These are phyloP conservation scores for Clonostachys solani DNA, from an alignment of 2,329 filamentous ascomycete species.

Conservation along the genomic window DNA sequence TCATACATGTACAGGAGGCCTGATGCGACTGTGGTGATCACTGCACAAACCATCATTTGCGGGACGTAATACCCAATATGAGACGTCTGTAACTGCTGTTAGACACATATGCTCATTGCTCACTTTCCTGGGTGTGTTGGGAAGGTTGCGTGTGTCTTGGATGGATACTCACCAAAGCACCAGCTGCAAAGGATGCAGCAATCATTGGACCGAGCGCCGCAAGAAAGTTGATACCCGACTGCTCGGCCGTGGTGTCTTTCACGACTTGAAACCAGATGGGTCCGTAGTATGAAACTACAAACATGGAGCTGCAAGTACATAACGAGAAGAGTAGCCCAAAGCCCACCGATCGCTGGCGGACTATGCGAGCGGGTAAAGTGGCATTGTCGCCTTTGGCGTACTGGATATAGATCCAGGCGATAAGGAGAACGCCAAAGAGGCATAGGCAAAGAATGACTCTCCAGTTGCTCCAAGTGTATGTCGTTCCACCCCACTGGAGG, in stretches of 20 bases:
- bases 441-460: conserved; percentile 36
- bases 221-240: conserved; percentile 6
- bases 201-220: conserved; percentile 1
- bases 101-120: too few relatives aligned
- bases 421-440: conserved; percentile 27
- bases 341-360: conserved; percentile 69
- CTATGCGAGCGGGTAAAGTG: conserved; percentile 58
- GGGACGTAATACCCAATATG: conserved; percentile 9
- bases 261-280: conserved; percentile 43
- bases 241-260: conserved; percentile 23
- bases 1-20: conserved; percentile 5
- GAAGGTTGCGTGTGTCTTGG: not conserved
- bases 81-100: not conserved
- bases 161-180: not conserved
- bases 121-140: not conserved
- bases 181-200: not conserved
- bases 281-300: conserved; percentile 23
- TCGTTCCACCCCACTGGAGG: conserved; percentile 33
- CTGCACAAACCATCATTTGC: conserved; percentile 6
- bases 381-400: conserved; percentile 22
- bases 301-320: not conserved
- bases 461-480: conserved; percentile 15
- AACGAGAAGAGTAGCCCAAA: conserved; percentile 38
- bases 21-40: conserved; percentile 1
- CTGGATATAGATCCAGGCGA: conserved; percentile 30